Base-by-base conservation (phyloP, 352 stramenopile species). In the Globisporangium acanthophoron region DNA sequence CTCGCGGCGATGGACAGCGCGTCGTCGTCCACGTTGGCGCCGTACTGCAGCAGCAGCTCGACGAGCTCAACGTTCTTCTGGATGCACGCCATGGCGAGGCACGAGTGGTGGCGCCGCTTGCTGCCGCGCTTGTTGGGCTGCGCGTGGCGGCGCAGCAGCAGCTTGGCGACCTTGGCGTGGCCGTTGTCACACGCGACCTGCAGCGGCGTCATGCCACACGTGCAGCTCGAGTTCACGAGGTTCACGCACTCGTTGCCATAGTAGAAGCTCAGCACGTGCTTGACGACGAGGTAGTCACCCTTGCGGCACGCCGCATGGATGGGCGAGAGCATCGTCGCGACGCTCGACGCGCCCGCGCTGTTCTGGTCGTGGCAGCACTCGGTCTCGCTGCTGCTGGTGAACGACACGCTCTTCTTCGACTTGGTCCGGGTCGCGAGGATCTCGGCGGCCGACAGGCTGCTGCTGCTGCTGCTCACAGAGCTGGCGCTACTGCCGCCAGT, bases 251-350 rank as follows among this genome's bases (percentile, higher is more conserved):
- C 80, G 5, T 74, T 63, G 21, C 70, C 74, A 52, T 72, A 71
- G 59, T 89, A 91, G 53, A 80, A 88, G 65, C 78, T 77, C 37
- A 90, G 64, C 18, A 89, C 52, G 54, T 90, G 78, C 63, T 89
- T 84, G 24, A 92, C 58, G n/a, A 87, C 70, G 24, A 78, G 65
- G 44, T 81, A 66, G 58, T 92, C 78, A 11, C 71, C 71, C 47
- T 83, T 73, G 41, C 62, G 64, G 56, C 78, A 88, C n/a, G 74
- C 76, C 0, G 81, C 76, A 56, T 91, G 78, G 62, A 91, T 88
- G 5, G 81, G 77, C 35, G 78, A 88, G 29, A 66, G 51, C 61
- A 85, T 59, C 40, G 61, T 64, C 20, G 57, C 39, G 39, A 71
- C 64, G 5, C 60, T 62, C 6, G 37, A 50, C 5, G 52, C 37